Conservation (phyloP, 139 green algal species). For the Klebsormidium nitens region DNA sequence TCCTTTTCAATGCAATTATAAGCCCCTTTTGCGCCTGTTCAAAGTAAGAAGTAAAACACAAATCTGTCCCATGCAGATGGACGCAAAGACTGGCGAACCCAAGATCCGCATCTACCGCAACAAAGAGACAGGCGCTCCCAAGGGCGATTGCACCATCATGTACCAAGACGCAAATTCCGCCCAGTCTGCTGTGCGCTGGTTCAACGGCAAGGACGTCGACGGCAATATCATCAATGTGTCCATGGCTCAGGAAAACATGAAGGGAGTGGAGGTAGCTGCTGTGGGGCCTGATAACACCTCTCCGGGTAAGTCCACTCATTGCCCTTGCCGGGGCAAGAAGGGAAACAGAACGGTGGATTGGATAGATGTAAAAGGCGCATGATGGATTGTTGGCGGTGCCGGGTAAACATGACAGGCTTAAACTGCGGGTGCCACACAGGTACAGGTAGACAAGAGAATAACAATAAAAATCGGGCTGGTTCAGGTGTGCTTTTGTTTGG, state of each 20-base stretch:
- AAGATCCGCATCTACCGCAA: constrained; percentile 42
- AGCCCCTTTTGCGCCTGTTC: no score
- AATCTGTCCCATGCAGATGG: constrained; percentile 6
- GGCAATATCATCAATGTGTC: constrained; percentile 8
- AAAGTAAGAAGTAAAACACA: no score
- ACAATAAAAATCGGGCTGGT: no score
- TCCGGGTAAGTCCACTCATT: background rate
- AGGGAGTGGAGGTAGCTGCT: background rate
- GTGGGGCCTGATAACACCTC: background rate
- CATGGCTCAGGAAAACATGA: constrained; percentile 16
- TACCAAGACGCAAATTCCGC: constrained; percentile 35
- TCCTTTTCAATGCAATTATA: no score
- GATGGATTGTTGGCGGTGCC: background rate
- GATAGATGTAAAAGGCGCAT: background rate
- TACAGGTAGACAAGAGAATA: no score
- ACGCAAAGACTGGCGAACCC: constrained; percentile 20
- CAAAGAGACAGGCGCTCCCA: constrained; percentile 25
- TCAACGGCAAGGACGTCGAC: constrained; percentile 32
- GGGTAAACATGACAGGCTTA: background rate
- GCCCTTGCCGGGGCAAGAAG: background rate
- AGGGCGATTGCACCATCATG: constrained; percentile 39
- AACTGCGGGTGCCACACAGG: no score
- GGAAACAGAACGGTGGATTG: background rate
- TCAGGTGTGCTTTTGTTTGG: no score
- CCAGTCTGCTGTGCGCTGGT: constrained; percentile 33